Conservation (phyloP, 2,329 filamentous ascomycete genomes). For the Elsinoe fawcettii region DNA sequence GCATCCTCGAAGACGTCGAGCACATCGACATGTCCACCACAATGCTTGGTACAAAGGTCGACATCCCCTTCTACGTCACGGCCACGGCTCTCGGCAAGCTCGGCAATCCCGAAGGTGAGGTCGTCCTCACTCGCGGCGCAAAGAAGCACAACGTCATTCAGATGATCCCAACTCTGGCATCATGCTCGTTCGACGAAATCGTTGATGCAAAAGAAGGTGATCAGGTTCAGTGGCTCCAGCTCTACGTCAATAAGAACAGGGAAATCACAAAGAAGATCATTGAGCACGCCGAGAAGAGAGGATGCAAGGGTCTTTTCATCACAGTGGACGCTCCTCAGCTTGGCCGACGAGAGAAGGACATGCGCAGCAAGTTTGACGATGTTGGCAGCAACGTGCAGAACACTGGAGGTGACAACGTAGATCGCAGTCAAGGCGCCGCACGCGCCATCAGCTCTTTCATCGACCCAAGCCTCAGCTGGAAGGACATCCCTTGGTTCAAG, state of each 20-base stretch:
- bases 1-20: conserved; percentile 81
- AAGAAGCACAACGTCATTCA: conserved; percentile 84
- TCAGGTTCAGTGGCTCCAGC: conserved; percentile 92
- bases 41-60: conserved; percentile 81
- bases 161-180: conserved; percentile 97
- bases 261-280: conserved; percentile 85
- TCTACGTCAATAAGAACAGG: conserved; percentile 96
- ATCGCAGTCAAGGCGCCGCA: conserved; percentile 85
- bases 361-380: conserved; percentile 73
- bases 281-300: conserved; percentile 79
- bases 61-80: conserved; percentile 91
- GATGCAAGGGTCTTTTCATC: conserved; percentile 94
- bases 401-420: conserved; percentile 58
- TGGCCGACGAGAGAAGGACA: conserved; percentile 92
- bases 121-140: conserved; percentile 77
- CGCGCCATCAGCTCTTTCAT: conserved; percentile 95
- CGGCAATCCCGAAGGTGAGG: conserved; percentile 87
- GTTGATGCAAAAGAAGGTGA: conserved; percentile 71
- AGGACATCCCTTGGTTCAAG: conserved; percentile 78
- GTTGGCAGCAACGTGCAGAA: conserved; percentile 73
- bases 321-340: conserved; percentile 96
- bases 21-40: conserved; percentile 79
- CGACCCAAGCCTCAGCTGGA: conserved; percentile 88
- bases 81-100: conserved; percentile 94
- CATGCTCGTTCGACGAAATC: conserved; percentile 96